Evolutionary conservation across 306 rosid genomes (phyloP).

Genomic region (Ziziphus jujuba): DNA sequence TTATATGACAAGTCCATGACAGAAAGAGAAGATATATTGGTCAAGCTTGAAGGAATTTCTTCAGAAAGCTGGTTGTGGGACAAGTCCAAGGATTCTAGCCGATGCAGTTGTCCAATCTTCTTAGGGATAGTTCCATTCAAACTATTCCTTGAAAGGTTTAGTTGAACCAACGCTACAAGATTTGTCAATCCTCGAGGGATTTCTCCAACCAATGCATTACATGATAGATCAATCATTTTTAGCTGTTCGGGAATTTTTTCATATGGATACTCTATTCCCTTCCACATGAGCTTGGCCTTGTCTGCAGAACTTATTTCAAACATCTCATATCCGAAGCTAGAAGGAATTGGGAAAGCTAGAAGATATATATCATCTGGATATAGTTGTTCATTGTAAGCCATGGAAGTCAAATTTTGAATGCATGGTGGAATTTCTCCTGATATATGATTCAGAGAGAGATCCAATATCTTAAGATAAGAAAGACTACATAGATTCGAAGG

Average conservation of each 20-base stretch:
- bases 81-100: neutral
- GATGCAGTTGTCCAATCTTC: neutral
- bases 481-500: neutral
- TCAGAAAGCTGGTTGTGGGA: neutral
- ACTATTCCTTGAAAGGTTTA: neutral
- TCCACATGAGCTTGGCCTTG: neutral
- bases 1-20: neutral
- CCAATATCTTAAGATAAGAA: neutral
- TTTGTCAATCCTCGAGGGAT: neutral
- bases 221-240: neutral
- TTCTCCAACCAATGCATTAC: neutral
- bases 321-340: too few relatives aligned
- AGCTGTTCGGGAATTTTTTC: neutral
- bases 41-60: neutral
- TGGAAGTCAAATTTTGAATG: neutral
- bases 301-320: too few relatives aligned
- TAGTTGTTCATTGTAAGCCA: neutral
- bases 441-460: neutral
- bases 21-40: neutral
- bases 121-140: neutral
- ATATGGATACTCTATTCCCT: neutral
- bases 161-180: constrained; percentile 2
- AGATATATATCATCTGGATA: too few relatives aligned
- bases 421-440: neutral
- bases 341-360: too few relatives aligned